Percentiles rank a stretch among this genome's conserved stretches.
These are phyloP conservation scores for Davidsoniella australis DNA, from an alignment of 2,329 filamentous ascomycete species.

Conservation along the genomic window DNA sequence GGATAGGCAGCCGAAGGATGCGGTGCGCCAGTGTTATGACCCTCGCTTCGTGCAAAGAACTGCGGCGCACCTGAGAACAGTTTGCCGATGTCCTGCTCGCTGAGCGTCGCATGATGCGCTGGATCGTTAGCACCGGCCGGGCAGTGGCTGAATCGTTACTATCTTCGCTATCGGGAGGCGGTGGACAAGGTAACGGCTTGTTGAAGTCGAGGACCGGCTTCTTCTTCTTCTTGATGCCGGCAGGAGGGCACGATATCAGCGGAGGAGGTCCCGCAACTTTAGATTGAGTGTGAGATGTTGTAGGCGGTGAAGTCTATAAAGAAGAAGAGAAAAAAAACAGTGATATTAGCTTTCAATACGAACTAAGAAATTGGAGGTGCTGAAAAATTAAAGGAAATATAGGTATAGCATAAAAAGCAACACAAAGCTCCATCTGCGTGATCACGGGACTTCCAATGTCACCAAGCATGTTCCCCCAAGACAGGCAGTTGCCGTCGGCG, in stretches of 20 bases:
- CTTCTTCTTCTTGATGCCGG: neutral
- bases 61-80: conserved; percentile 63
- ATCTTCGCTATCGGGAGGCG: conserved; percentile 20
- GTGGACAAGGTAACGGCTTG: conserved; percentile 40
- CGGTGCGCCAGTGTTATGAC: conserved; percentile 40
- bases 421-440: neutral
- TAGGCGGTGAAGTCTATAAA: conserved; percentile 3
- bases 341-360: neutral
- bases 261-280: neutral
- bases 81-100: conserved; percentile 44
- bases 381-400: neutral
- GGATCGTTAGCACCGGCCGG: conserved; percentile 32
- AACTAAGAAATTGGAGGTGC: neutral
- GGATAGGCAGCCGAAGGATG: conserved; percentile 50
- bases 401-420: neutral
- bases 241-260: neutral
- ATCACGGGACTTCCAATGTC: too few relatives aligned
- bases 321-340: neutral
- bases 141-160: conserved; percentile 23
- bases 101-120: conserved; percentile 43
- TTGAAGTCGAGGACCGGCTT: conserved; percentile 26
- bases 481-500: neutral
- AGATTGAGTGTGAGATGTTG: neutral
- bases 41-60: conserved; percentile 45
- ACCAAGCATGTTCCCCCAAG: neutral